A percentile compares a stretch with the other conserved stretches of the same genome.
phyloP scores from a whole-genome alignment of 148 eudicot species.

The Nyssa sinensis region DNA sequence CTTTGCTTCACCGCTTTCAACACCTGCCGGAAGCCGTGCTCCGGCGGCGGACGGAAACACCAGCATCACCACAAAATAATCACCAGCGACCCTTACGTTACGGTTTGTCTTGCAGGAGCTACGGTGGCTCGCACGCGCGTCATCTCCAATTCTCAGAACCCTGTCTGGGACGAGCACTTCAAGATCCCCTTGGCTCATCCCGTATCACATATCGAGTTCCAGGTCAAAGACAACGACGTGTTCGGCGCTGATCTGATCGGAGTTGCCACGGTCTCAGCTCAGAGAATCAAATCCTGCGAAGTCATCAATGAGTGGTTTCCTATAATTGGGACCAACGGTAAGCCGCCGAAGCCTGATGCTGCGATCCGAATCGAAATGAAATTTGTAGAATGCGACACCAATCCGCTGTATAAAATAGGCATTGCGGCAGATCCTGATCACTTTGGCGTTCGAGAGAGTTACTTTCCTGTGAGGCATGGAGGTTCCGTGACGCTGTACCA shows the following conservation, averaged over 20 bases:
- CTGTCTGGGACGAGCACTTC: slow-evolving; percentile 76
- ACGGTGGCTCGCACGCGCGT: slow-evolving; percentile 81
- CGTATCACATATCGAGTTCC: slow-evolving; percentile 48
- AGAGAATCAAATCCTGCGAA: slow-evolving; percentile 38
- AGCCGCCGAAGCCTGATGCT: slow-evolving; percentile 53
- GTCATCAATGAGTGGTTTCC: slow-evolving; percentile 73
- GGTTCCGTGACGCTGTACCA: slow-evolving; percentile 75
- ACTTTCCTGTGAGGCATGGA: slow-evolving; percentile 73
- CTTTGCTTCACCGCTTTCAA: slow-evolving; percentile 36
- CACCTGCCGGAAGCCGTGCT: slow-evolving; percentile 31
- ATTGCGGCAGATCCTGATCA: slow-evolving; percentile 15
- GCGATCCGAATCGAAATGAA: slow-evolving; percentile 53
- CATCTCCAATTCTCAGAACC: slow-evolving; percentile 55
- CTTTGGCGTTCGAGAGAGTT: slow-evolving; percentile 48
- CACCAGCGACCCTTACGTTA: slow-evolving; percentile 97
- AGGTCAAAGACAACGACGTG: slow-evolving; percentile 74
- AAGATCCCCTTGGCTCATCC: slow-evolving; percentile 77
- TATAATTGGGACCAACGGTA: slow-evolving; percentile 40
- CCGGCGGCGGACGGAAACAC: background rate
- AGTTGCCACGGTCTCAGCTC: slow-evolving; percentile 46
- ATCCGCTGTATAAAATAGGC: slow-evolving; percentile 20
- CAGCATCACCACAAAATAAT: slow-evolving; percentile 48
- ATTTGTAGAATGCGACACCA: slow-evolving; percentile 39
- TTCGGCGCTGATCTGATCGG: slow-evolving; percentile 89
- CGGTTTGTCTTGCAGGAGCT: slow-evolving; percentile 67